These are phyloP conservation scores for Syzygium malaccense DNA, from an alignment of 441 rosid genomes.

Conservation along the genomic window DNA sequence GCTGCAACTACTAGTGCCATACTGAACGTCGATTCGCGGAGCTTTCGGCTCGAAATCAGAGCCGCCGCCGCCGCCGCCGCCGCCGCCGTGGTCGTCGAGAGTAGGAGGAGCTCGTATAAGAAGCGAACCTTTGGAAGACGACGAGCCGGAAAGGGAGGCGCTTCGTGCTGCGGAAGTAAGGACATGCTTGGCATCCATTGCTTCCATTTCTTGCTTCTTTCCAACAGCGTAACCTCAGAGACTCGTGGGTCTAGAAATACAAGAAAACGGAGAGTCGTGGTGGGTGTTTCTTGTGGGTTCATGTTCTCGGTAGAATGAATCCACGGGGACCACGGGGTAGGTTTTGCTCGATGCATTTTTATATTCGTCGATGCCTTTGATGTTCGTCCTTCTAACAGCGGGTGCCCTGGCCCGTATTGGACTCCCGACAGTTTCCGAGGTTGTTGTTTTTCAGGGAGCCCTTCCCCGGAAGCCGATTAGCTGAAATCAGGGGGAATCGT, in stretches of 20 bases:
- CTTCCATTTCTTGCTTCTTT: background rate
- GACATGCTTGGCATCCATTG: background rate
- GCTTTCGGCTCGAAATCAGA: conserved; percentile 24
- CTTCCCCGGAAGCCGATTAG: background rate
- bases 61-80: conserved; percentile 12
- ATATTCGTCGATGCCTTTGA: fast-evolving
- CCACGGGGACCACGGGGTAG: background rate
- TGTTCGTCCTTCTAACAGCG: background rate
- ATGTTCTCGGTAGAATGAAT: background rate
- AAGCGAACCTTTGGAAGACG: conserved; percentile 33
- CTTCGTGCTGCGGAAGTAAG: background rate
- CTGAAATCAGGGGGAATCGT: background rate
- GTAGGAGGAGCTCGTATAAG: conserved; percentile 72
- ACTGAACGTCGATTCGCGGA: conserved; percentile 6
- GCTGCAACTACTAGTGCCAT: background rate
- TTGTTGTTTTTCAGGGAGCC: background rate
- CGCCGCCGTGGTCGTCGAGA: conserved; percentile 22
- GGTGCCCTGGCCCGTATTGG: background rate
- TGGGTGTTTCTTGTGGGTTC: background rate
- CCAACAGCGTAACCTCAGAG: background rate
- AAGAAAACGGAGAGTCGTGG: background rate
- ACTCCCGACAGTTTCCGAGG: background rate
- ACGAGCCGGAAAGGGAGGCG: background rate
- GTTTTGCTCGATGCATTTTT: background rate
- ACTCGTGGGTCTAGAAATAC: background rate